Evolutionary conservation across 2,329 filamentous ascomycete species (phyloP).

Genomic region (Aspergillus phoenicis): DNA sequence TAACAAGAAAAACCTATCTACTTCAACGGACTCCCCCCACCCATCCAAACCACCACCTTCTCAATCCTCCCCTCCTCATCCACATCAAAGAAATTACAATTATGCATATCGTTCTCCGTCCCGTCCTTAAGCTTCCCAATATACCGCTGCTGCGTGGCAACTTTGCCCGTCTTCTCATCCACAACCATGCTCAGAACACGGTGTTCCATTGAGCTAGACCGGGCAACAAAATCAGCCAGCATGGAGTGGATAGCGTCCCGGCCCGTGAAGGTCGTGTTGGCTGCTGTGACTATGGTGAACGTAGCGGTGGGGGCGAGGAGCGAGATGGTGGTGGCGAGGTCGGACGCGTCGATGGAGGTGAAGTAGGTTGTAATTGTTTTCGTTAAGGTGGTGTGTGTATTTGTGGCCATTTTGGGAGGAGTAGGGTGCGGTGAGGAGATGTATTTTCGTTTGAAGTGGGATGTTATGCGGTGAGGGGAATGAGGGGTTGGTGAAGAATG

Average conservation of each 20-base stretch:
- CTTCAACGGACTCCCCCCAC: slow-evolving; percentile 8
- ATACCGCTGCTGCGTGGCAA: slow-evolving; percentile 10
- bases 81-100: slow-evolving; percentile 16
- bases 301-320: slow-evolving; percentile 13
- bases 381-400: neutral
- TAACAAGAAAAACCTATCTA: neutral
- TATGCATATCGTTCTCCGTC: neutral
- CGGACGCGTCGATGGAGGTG: neutral
- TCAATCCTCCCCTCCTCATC: slow-evolving; percentile 3
- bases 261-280: slow-evolving; percentile 5
- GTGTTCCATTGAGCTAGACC: slow-evolving; percentile 6
- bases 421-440: neutral
- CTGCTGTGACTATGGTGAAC: slow-evolving; percentile 7
- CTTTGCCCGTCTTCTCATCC: slow-evolving; percentile 7
- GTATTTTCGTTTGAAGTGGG: neutral
- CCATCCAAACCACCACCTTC: slow-evolving; percentile 12
- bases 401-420: neutral
- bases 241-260: neutral
- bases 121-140: slow-evolving; percentile 3
- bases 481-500: neutral
- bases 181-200: slow-evolving; percentile 4
- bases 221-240: neutral
- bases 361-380: slow-evolving; percentile 1
- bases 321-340: neutral
- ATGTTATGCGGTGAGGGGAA: neutral